Evolutionary conservation across 106 monocot species (phyloP).

Genomic region (Hemerocallis citrina): DNA sequence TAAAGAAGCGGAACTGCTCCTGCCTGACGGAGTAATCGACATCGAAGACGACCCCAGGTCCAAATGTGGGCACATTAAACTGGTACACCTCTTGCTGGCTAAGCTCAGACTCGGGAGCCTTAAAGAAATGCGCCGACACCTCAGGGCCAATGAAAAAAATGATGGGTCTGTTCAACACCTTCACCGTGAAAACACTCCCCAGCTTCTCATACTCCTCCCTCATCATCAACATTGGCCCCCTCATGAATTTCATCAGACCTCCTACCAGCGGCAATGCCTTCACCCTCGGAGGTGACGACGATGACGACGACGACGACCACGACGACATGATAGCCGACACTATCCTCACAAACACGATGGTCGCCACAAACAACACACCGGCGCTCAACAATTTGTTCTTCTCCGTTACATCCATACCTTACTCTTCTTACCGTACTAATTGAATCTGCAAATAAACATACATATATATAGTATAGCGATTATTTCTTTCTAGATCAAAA

Average conservation of each 20-base stretch:
- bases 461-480: no score
- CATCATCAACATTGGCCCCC: constrained; percentile 63
- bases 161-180: constrained; percentile 38
- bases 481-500: no score
- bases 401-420: constrained; percentile 47
- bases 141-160: constrained; percentile 75
- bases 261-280: constrained; percentile 48
- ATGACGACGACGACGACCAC: constrained; percentile 15
- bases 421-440: no score
- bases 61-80: constrained; percentile 79
- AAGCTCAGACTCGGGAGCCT: constrained; percentile 63
- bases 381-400: constrained; percentile 28
- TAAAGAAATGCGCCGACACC: constrained; percentile 78
- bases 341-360: constrained; percentile 38
- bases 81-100: constrained; percentile 86
- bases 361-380: constrained; percentile 33
- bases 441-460: no score
- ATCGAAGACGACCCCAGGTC: constrained; percentile 75
- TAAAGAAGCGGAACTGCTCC: constrained; percentile 87
- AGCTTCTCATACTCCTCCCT: constrained; percentile 57
- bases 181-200: constrained; percentile 68
- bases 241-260: constrained; percentile 60
- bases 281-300: constrained; percentile 43
- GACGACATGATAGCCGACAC: constrained; percentile 9
- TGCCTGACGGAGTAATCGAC: constrained; percentile 76